A percentile compares a stretch with the other conserved stretches of the same genome.
Conservation (phyloP, 2,329 filamentous ascomycete genomes). For the Daldinia sp. region DNA sequence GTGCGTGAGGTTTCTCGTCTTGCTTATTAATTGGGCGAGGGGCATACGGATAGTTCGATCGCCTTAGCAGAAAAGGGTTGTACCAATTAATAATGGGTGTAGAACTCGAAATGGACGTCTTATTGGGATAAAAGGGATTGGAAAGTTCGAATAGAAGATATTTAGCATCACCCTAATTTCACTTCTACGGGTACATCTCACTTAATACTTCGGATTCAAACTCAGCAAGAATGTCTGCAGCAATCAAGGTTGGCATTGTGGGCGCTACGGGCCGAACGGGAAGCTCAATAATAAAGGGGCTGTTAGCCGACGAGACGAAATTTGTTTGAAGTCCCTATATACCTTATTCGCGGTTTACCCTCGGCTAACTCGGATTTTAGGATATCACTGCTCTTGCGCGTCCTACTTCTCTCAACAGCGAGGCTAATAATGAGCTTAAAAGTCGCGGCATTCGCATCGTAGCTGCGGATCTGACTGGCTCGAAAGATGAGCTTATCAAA, state of each 20-base stretch:
- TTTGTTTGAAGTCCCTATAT: conserved; percentile 45
- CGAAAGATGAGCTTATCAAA: conserved; percentile 57
- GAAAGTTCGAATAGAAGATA: not conserved
- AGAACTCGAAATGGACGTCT: not conserved
- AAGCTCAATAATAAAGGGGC: conserved; percentile 54
- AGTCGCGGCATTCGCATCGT: conserved; percentile 59
- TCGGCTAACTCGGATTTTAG: conserved; percentile 48
- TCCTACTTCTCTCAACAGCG: conserved; percentile 60
- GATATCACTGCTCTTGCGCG: conserved; percentile 62
- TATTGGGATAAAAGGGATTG: not conserved
- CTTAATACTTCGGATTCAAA: not conserved
- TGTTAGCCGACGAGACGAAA: conserved; percentile 50
- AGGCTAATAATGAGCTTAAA: conserved; percentile 56
- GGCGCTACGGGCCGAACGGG: conserved; percentile 61
- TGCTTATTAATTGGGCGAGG: conserved; percentile 2
- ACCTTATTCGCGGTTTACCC: not conserved
- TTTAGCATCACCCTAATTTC: not conserved
- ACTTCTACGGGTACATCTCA: not conserved
- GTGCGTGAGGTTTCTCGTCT: not conserved
- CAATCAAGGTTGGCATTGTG: conserved; percentile 52
- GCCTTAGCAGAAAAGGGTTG: not conserved
- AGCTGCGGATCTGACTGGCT: conserved; percentile 57
- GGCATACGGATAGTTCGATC: not conserved
- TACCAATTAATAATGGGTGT: not conserved
- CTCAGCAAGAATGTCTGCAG: not conserved